Percentiles rank a stretch among this genome's conserved stretches.
Evolutionary conservation across 2,329 filamentous ascomycete species (phyloP).

Genomic region (Pezicula radicicola): DNA sequence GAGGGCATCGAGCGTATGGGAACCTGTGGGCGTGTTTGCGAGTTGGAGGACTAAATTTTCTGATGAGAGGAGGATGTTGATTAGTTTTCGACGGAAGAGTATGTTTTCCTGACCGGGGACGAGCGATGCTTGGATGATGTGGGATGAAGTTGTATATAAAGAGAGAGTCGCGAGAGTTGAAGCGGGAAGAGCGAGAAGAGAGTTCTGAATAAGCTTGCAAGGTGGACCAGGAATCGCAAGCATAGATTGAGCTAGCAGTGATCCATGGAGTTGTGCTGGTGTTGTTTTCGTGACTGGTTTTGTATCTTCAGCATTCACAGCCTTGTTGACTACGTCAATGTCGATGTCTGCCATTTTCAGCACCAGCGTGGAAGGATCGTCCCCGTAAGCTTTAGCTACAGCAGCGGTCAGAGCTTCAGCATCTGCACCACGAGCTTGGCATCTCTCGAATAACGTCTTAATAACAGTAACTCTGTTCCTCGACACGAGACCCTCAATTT

Average conservation of each 20-base stretch:
- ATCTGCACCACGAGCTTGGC: constrained; percentile 62
- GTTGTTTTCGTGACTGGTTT: constrained; percentile 26
- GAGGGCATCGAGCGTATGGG: constrained; percentile 65
- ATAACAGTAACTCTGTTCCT: constrained; percentile 77
- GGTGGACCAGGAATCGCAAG: constrained; percentile 69
- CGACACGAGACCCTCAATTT: constrained; percentile 69
- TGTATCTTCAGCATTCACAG: constrained; percentile 29
- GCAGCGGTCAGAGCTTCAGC: constrained; percentile 49
- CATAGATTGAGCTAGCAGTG: constrained; percentile 77
- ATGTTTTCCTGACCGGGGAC: constrained; percentile 52
- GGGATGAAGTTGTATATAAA: constrained; percentile 44
- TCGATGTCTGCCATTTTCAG: constrained; percentile 58
- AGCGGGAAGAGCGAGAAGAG: constrained; percentile 57
- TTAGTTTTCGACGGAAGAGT: constrained; percentile 61
- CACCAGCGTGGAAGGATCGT: constrained; percentile 47
- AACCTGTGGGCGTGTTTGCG: constrained; percentile 58
- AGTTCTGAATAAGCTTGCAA: constrained; percentile 68
- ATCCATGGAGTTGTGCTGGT: constrained; percentile 71
- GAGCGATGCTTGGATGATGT: constrained; percentile 63
- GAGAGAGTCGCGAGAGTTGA: constrained; percentile 63
- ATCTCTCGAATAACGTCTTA: constrained; percentile 80
- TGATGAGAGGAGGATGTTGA: constrained; percentile 50
- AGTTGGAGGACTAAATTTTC: constrained; percentile 17
- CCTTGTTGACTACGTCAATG: constrained; percentile 36
- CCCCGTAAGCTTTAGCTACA: constrained; percentile 52